Base-by-base conservation (phyloP, 1,284 basidiomycete genomes). In the Boletus holoroseus region DNA sequence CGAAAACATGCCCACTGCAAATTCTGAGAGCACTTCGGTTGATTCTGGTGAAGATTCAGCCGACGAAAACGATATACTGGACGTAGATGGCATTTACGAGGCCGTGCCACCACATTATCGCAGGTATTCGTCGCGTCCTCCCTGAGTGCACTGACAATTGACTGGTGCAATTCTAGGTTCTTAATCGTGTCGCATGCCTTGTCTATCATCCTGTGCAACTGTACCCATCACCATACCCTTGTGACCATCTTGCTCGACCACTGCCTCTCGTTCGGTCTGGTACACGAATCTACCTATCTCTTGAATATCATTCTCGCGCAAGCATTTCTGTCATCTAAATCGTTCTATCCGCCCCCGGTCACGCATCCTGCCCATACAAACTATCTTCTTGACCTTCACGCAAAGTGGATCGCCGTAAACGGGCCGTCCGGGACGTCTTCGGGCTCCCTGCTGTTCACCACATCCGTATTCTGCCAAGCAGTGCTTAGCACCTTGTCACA, bases 141-240 rank as follows among this genome's bases (percentile, higher is more conserved):
- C 22, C 9, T 6, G 2, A 31, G 16, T 37, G 20, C 12, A 31
- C 27, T 26, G 24, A 30, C 24, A 20, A 44, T 28, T 55, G 35
- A 67, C 46, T 13, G n/a, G 15, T 38, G 15, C 26, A 27, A 43
- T 8, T n/a, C 2, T 45, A 82, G 79, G 44, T 73, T 67, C 57
- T 68, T 76, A 15, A 53, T 82, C 20, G 57, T 76, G 3, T 73
- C 79, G 0, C 79, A 83, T 56, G 76, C 78, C 4, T 62, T 82
- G 7, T 68, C 67, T 20, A 60, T 79, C 38, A 68, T 80, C 20
- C 61, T 82, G 24, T 63, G 64, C 24, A 65, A 64, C 5, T 79
- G 76, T 52, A 67, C 71, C 5, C 72, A 66, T 42, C 66, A 78
- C 54, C 71, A 75, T 26, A 74, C 75, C 9, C 69, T 83, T 12